Evolutionary conservation across 768 basidiomycete species (phyloP), one percentile per base, ranked within the genome.

Genomic region (Mycena haematopus): DNA sequence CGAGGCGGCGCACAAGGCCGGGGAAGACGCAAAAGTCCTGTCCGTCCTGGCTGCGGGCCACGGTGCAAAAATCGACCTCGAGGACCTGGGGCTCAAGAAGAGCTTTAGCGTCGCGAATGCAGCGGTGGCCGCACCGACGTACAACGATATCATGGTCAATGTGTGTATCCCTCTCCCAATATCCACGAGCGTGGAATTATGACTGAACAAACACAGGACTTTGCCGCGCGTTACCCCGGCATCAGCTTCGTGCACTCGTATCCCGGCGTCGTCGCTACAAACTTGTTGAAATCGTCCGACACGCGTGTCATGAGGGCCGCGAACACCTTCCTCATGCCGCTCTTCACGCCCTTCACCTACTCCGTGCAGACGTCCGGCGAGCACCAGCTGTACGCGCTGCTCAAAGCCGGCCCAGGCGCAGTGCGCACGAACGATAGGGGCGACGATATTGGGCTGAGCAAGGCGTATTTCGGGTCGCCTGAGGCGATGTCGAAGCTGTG

Each of bases 121-220:
- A 0, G 77, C 72, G 1, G 21, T 70, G 29, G 63, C 72, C 2
- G 72, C 76, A 0, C 71, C 77, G 14, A 80, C 83, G 0, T 85
- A 85, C 62, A 84, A 78, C 61, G 84, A 86, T 67, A 66, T 82
- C 21, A 82, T 83, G 80, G 60, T 84, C 45, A 77, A 84, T 78
- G 84, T 83, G 47, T 21, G 15, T n/a, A n/a, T 44, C n/a, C n/a
- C n/a, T n/a, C n/a, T n/a, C n/a, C n/a, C n/a, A n/a, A n/a, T n/a
- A n/a, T n/a, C n/a, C n/a, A n/a, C n/a, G n/a, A n/a, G n/a, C n/a
- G n/a, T n/a, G n/a, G n/a, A n/a, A n/a, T n/a, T n/a, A n/a, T n/a
- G n/a, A n/a, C n/a, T n/a, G n/a, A n/a, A n/a, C n/a, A n/a, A n/a
- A 9, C 49, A 29, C 57, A 80, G 79, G 70, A 70, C 44, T 78